Percentiles rank a stretch among this genome's conserved stretches.
Conservation (phyloP, 306 rosid species). For the Vachellia pachyceras region DNA sequence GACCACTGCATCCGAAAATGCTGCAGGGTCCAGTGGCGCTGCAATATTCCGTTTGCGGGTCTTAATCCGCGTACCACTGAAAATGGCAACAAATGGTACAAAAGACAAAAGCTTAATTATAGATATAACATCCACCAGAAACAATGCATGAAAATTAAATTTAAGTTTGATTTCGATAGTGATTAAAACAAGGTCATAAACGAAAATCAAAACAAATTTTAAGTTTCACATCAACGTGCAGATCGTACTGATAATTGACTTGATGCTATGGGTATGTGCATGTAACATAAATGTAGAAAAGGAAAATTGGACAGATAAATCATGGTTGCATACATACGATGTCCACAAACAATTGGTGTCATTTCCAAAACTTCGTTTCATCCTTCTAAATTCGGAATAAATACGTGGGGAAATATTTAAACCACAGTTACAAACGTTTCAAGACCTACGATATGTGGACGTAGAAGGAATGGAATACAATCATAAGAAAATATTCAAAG, state of each 20-base stretch:
- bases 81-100: slow-evolving; percentile 20
- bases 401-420: not conserved
- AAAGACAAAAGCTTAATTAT: not conserved
- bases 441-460: not conserved
- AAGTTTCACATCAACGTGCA: slow-evolving; percentile 1
- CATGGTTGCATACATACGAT: not conserved
- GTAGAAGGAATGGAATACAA: not conserved
- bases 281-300: not conserved
- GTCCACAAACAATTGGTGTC: not conserved
- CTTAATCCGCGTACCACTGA: slow-evolving; percentile 99
- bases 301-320: slow-evolving; percentile 6
- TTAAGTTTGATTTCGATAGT: not conserved
- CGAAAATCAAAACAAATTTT: not conserved
- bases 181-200: no score
- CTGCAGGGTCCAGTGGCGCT: slow-evolving; percentile 99
- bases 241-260: not conserved
- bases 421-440: not conserved
- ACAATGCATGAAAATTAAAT: not conserved
- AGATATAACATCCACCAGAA: not conserved
- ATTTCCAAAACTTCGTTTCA: not conserved
- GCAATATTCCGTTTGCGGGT: slow-evolving; percentile 99
- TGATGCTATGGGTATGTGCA: not conserved
- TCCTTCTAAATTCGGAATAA: not conserved
- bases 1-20: slow-evolving; percentile 99
- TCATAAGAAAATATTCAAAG: not conserved